Evolutionary conservation across 2,329 filamentous ascomycete genomes (phyloP).

Genomic region (Colletotrichum horii): DNA sequence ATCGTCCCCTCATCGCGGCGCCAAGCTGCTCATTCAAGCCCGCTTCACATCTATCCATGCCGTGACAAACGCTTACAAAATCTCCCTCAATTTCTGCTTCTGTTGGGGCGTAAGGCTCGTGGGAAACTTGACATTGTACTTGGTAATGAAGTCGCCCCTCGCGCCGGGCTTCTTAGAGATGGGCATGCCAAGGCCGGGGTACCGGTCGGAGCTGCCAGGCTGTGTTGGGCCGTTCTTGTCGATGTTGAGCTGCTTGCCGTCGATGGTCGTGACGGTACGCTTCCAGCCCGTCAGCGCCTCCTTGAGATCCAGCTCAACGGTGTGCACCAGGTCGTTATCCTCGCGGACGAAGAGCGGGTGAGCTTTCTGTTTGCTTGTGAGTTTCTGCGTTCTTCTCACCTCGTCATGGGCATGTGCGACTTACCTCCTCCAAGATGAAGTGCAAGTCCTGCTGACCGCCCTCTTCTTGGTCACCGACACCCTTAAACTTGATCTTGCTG

Average conservation of each 20-base stretch:
- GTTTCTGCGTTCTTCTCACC: slow-evolving; percentile 23
- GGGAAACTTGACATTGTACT: slow-evolving; percentile 93
- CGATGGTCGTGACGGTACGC: slow-evolving; percentile 90
- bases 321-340: slow-evolving; percentile 84
- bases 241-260: slow-evolving; percentile 83
- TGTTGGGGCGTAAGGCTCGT: slow-evolving; percentile 76
- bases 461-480: slow-evolving; percentile 97
- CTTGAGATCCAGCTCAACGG: slow-evolving; percentile 83
- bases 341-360: slow-evolving; percentile 86
- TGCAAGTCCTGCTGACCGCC: slow-evolving; percentile 95
- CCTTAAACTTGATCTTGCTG: slow-evolving; percentile 97
- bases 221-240: slow-evolving; percentile 84
- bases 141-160: slow-evolving; percentile 86
- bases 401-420: slow-evolving; percentile 27
- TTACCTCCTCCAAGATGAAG: slow-evolving; percentile 92
- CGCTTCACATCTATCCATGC: background rate
- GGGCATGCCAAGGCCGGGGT: slow-evolving; percentile 90
- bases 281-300: slow-evolving; percentile 95
- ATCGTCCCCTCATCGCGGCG: background rate
- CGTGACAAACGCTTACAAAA: slow-evolving; percentile 58
- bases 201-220: slow-evolving; percentile 81
- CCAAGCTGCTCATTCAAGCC: background rate
- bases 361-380: slow-evolving; percentile 71
- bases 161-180: slow-evolving; percentile 86
- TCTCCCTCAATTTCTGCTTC: slow-evolving; percentile 81